Evolutionary conservation across 192 early-diverging fungal genomes (phyloP).

Genomic region (Coemansia sp.): DNA sequence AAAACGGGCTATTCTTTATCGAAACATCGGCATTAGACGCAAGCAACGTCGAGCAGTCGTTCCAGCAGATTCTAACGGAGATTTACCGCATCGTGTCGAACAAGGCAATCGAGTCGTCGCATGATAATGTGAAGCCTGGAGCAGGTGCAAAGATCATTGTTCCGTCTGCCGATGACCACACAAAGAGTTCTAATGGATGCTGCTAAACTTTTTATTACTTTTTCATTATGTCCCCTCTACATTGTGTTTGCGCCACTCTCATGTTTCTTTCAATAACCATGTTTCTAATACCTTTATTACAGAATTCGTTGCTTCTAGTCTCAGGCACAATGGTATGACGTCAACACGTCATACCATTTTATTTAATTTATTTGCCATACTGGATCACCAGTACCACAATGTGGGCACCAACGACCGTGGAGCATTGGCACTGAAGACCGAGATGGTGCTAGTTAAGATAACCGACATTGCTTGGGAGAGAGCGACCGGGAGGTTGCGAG

Average conservation of each 20-base stretch:
- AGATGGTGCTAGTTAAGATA: no score
- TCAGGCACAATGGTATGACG: no score
- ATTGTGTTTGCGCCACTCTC: slow-evolving; percentile 7
- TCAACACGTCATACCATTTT: no score
- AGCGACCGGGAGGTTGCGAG: no score
- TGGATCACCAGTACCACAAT: no score
- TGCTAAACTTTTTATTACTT: slow-evolving; percentile 55
- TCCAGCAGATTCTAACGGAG: slow-evolving; percentile 94
- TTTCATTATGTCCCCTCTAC: slow-evolving; percentile 4
- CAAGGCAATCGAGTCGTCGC: slow-evolving; percentile 86
- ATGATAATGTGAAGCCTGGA: slow-evolving; percentile 67
- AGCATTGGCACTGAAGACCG: no score
- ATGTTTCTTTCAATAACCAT: slow-evolving; percentile 9
- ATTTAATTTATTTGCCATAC: no score
- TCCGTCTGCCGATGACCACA: slow-evolving; percentile 60
- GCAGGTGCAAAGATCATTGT: slow-evolving; percentile 72
- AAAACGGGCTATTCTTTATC: slow-evolving; percentile 95
- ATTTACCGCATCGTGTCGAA: slow-evolving; percentile 94
- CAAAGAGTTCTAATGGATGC: slow-evolving; percentile 60
- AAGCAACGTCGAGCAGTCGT: slow-evolving; percentile 94
- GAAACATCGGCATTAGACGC: slow-evolving; percentile 97
- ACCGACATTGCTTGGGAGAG: no score
- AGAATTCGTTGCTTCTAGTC: no score
- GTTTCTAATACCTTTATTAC: background rate
- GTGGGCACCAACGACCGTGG: no score